phyloP scores from a whole-genome alignment of 768 basidiomycete species.

The Mrakia blollopis region DNA sequence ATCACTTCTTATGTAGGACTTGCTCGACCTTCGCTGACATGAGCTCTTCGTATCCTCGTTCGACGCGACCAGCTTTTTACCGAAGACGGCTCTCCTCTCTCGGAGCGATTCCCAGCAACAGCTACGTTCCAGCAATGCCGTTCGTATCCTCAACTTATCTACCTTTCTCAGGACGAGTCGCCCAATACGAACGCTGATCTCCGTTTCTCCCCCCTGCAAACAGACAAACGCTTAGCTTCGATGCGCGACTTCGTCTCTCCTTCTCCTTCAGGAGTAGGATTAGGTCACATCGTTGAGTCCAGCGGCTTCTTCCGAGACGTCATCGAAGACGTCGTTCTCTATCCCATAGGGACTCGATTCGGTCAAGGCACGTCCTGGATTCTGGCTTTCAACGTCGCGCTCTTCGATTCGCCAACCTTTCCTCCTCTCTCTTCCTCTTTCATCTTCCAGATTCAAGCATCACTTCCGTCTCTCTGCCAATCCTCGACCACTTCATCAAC shows the following conservation, averaged over 20 bases:
- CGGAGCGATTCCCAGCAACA: neutral
- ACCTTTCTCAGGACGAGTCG: neutral
- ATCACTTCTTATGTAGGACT: neutral
- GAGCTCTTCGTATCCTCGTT: neutral
- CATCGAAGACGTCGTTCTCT: neutral
- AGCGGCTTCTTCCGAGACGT: neutral
- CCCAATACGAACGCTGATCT: neutral
- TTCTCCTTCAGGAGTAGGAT: neutral
- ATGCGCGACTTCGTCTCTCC: neutral
- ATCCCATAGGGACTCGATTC: neutral
- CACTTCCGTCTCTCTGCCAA: neutral
- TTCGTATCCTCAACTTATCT: neutral
- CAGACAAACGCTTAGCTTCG: neutral
- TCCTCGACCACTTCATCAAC: neutral
- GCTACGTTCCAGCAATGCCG: neutral
- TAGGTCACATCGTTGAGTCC: neutral
- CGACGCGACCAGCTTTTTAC: neutral
- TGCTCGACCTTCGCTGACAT: neutral
- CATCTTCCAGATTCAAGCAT: too few species aligned
- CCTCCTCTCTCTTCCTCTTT: too few species aligned
- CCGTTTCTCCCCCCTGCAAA: neutral
- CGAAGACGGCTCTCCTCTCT: neutral
- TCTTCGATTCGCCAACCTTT: too few species aligned
- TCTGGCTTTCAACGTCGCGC: neutral
- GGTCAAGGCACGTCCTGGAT: neutral